Percentiles rank a stretch among this genome's conserved stretches.
phyloP scores from a whole-genome alignment of 2,329 filamentous ascomycete genomes.

The Colletotrichum truncatum region DNA sequence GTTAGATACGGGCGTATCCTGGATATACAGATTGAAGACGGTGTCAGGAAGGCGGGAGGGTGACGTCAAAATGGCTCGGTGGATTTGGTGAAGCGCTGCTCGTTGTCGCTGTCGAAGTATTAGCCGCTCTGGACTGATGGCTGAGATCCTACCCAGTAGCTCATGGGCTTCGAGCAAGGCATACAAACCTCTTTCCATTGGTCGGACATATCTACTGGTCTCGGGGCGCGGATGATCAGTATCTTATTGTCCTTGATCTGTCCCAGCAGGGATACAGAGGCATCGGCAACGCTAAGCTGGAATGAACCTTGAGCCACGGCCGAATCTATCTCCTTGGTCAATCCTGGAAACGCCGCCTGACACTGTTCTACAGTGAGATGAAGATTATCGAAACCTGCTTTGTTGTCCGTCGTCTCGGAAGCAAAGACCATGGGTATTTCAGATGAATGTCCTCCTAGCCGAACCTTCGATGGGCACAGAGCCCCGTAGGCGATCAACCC shows the following conservation, averaged over 20 bases:
- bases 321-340: conserved; percentile 56
- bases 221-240: conserved; percentile 53
- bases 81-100: conserved; percentile 62
- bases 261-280: conserved; percentile 46
- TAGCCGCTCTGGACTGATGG: conserved; percentile 9
- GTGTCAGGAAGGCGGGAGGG: conserved; percentile 59
- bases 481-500: neutral
- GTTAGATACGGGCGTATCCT: conserved; percentile 55
- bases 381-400: conserved; percentile 39
- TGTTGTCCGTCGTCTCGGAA: neutral
- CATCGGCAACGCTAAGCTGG: conserved; percentile 40
- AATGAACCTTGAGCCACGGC: conserved; percentile 55
- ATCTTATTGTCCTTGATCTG: conserved; percentile 45
- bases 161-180: neutral
- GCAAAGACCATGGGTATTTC: neutral
- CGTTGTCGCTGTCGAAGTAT: conserved; percentile 48
- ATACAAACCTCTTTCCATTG: conserved; percentile 51
- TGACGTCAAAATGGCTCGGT: conserved; percentile 60
- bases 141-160: neutral
- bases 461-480: neutral
- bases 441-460: neutral
- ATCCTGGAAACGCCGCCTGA: conserved; percentile 51
- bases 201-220: conserved; percentile 48
- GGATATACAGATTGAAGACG: conserved; percentile 60
- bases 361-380: conserved; percentile 55